Conservation (phyloP, 768 basidiomycete genomes). For the Trametes cubensis region DNA sequence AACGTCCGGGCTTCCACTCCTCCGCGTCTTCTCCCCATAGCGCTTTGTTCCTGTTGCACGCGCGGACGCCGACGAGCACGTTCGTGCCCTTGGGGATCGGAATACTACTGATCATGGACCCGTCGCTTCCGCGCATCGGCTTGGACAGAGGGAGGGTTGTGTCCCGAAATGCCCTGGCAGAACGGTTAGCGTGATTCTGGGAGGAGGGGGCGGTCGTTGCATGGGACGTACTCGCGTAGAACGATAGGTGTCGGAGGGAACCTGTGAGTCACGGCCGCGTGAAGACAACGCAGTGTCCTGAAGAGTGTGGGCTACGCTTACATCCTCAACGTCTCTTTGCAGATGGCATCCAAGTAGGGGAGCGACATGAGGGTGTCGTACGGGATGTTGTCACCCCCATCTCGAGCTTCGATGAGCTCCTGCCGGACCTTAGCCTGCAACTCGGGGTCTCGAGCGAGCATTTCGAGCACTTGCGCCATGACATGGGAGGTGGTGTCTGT, state of each 20-base stretch:
- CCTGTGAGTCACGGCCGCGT: background rate
- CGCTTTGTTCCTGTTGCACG: constrained; percentile 30
- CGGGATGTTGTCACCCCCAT: constrained; percentile 38
- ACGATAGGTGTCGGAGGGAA: constrained; percentile 20
- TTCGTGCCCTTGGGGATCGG: constrained; percentile 24
- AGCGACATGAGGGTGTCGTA: constrained; percentile 34
- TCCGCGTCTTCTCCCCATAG: constrained; percentile 31
- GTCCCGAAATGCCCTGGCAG: constrained; percentile 39
- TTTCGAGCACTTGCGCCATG: constrained; percentile 27
- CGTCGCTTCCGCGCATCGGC: constrained; percentile 16
- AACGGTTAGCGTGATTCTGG: background rate
- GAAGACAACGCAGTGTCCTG: background rate
- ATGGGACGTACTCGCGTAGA: constrained; percentile 12
- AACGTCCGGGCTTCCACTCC: constrained; percentile 31
- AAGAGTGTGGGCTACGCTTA: constrained; percentile 43
- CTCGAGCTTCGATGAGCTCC: constrained; percentile 24
- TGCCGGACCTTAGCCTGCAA: constrained; percentile 39
- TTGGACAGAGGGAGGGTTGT: constrained; percentile 40
- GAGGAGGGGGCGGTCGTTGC: background rate
- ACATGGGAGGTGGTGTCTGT: constrained; percentile 35
- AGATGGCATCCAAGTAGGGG: constrained; percentile 65
- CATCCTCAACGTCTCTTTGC: constrained; percentile 60
- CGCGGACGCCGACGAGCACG: constrained; percentile 29
- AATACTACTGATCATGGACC: constrained; percentile 26
- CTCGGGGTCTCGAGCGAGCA: constrained; percentile 36